Base-by-base conservation (phyloP, 345 rosid species). In the Angophora floribunda region DNA sequence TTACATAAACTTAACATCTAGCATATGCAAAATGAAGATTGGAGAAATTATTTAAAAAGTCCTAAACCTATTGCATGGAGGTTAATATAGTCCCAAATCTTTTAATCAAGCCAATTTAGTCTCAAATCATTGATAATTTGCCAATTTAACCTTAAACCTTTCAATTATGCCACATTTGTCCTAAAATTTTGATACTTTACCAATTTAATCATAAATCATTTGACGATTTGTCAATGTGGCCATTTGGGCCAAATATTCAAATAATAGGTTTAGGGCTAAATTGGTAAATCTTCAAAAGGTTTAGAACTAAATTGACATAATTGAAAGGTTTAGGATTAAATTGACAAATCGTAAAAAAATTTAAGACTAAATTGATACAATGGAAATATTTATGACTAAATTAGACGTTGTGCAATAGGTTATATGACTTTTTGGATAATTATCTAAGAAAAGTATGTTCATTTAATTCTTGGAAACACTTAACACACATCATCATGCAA, bases 391-490 rank as follows among this genome's bases (percentile, higher is more conserved):
- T 9, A 55, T 55, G 5, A 55, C 1, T 55, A 5, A 22, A 22
- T 22, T 55, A 5, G 12, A 2, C 6, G 0, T 0, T 0, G 0
- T 9, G 24, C 6, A 55, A 55, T 55, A 55, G 61, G 6, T 55
- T 55, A n/a, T 55, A 22, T 0, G 28, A 22, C 0, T 55, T 55
- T 55, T 22, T 55, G 2, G 4, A 55, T 12, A 55, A 55, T 55
- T 0, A 22, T 55, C 2, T 55, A 55, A 55, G 26, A 53, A 55
- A 55, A 55, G 21, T 8, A 10, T 55, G 61, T 55, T 55, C 5
- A 53, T 24, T 55, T 59, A 59, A 24, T 0, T 24, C 9, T 59
- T 59, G 13, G 65, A 26, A 26, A 26, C 32, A 3, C 7, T 0
- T 26, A 26, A 26, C 2, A 55, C 32, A 28, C 32, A 28, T 61